phyloP scores from a whole-genome alignment of 352 stramenopile genomes.

The Phytophthora cryptogea region DNA sequence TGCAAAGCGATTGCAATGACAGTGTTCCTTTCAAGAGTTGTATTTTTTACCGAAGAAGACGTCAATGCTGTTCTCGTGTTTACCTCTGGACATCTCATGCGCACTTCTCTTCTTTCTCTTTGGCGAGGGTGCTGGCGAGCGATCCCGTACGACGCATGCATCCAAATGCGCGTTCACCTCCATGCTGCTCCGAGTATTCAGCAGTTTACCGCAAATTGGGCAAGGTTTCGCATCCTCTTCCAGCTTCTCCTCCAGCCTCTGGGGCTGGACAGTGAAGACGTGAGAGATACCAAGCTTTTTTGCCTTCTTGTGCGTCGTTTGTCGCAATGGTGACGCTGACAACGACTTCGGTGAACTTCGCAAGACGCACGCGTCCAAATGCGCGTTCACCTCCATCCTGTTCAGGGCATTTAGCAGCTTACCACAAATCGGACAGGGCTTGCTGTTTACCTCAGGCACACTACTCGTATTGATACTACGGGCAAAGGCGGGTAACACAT shows the following conservation, averaged over 20 bases:
- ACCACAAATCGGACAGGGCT: constrained; percentile 54
- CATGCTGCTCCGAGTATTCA: constrained; percentile 57
- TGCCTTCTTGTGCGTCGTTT: constrained; percentile 10
- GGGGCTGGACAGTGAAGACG: constrained; percentile 10
- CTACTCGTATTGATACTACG: constrained; percentile 2
- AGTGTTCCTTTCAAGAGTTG: not conserved
- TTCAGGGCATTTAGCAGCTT: constrained; percentile 54
- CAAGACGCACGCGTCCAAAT: constrained; percentile 62
- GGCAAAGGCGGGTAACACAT: constrained; percentile 7
- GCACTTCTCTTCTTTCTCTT: constrained; percentile 19
- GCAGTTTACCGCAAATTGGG: constrained; percentile 59
- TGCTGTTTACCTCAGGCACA: constrained; percentile 25
- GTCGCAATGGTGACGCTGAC: constrained; percentile 13
- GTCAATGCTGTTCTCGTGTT: constrained; percentile 31
- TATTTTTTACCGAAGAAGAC: constrained; percentile 34
- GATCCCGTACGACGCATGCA: constrained; percentile 35
- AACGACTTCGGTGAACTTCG: constrained; percentile 4
- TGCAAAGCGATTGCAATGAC: not conserved
- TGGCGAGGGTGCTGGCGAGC: not conserved
- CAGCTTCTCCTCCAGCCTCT: constrained; percentile 1
- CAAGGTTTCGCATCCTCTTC: constrained; percentile 37
- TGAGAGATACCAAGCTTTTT: constrained; percentile 13
- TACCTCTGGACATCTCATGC: constrained; percentile 13
- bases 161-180: constrained; percentile 73
- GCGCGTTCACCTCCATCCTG: constrained; percentile 62